Evolutionary conservation across 768 basidiomycete genomes (phyloP).

Genomic region (Tricholomella constricta): DNA sequence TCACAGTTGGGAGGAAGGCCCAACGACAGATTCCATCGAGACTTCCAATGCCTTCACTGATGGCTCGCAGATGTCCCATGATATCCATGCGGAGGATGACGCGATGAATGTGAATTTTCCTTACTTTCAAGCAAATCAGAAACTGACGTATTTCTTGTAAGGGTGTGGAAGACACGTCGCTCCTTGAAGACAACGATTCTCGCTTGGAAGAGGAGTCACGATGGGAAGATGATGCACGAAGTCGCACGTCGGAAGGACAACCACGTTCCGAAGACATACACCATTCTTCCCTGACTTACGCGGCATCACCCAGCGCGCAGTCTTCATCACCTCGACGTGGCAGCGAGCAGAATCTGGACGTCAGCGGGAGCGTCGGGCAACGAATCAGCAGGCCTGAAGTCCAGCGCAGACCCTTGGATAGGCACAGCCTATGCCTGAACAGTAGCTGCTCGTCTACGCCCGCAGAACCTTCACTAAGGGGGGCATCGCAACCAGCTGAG

Average conservation of each 20-base stretch:
- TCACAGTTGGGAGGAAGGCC: background rate
- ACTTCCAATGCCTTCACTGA: background rate
- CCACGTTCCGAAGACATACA: background rate
- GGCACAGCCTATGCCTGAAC: conserved; percentile 37
- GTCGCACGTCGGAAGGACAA: background rate
- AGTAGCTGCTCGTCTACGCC: conserved; percentile 9
- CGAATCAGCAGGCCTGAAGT: conserved; percentile 59
- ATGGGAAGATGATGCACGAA: background rate
- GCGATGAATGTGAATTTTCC: background rate
- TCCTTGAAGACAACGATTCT: background rate
- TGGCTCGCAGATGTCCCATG: background rate
- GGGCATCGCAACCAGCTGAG: conserved; percentile 2
- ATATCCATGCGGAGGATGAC: background rate
- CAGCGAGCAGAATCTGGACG: background rate
- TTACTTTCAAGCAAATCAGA: background rate
- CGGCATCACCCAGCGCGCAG: conserved; percentile 13
- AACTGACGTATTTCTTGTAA: background rate
- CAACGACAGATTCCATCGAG: background rate
- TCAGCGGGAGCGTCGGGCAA: conserved; percentile 7
- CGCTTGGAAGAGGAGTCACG: background rate
- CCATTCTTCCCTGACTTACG: background rate
- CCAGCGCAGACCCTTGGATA: conserved; percentile 46
- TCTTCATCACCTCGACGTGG: conserved; percentile 4
- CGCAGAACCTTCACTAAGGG: background rate
- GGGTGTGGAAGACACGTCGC: background rate